These are phyloP conservation scores for Metschnikowia lochheadii DNA, from an alignment of 805 yeast species.

Conservation along the genomic window DNA sequence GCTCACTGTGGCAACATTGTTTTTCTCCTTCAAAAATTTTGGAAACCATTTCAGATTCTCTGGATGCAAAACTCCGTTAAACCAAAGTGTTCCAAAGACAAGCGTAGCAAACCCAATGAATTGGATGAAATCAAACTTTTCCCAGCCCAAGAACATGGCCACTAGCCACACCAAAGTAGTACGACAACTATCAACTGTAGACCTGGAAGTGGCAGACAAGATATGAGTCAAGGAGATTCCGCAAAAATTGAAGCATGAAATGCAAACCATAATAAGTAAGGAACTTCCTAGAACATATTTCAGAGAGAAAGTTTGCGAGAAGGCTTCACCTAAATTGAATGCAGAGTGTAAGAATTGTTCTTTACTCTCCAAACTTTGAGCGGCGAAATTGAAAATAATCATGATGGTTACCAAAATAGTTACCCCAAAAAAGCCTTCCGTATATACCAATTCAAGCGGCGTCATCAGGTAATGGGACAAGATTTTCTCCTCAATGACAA, in stretches of 20 bases:
- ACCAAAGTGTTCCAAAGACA: conserved; percentile 69
- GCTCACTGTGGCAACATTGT: background rate
- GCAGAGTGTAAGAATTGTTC: conserved; percentile 42
- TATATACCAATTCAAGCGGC: conserved; percentile 66
- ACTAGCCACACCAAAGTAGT: conserved; percentile 73
- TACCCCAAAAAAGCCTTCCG: conserved; percentile 69
- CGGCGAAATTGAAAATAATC: conserved; percentile 38
- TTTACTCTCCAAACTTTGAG: conserved; percentile 32
- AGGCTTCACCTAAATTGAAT: conserved; percentile 52
- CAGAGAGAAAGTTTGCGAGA: conserved; percentile 45
- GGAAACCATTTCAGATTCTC: conserved; percentile 49
- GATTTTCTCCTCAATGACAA: conserved; percentile 72
- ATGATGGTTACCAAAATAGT: conserved; percentile 41
- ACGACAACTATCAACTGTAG: conserved; percentile 75
- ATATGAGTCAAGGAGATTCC: conserved; percentile 65
- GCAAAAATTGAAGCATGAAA: conserved; percentile 66
- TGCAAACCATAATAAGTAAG: conserved; percentile 63
- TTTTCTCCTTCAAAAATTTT: conserved; percentile 29
- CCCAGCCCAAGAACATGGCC: conserved; percentile 73
- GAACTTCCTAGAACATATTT: conserved; percentile 48
- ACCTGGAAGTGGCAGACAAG: conserved; percentile 71
- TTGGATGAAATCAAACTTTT: conserved; percentile 58
- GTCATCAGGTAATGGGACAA: conserved; percentile 48
- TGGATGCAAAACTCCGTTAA: conserved; percentile 63
- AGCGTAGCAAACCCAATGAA: conserved; percentile 57